Percentiles rank a stretch among this genome's conserved stretches.
Conservation (phyloP, 1,284 basidiomycete species). For the Fomitopsis betulina region DNA sequence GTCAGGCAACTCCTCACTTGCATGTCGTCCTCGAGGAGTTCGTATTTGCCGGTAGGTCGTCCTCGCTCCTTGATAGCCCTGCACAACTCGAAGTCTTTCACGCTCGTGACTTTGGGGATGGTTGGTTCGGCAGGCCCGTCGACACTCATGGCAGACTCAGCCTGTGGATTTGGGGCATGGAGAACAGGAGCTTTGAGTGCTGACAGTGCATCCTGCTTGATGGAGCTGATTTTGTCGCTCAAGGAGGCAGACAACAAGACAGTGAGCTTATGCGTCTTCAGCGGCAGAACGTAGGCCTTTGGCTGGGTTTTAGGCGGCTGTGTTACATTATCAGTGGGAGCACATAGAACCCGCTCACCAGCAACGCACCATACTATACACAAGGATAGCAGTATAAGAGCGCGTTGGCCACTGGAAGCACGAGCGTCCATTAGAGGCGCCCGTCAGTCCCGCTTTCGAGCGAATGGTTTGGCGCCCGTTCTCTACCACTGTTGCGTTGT, state of each 20-base stretch:
- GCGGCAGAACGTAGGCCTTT: conserved; percentile 57
- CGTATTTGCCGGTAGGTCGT: conserved; percentile 44
- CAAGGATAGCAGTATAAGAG: neutral
- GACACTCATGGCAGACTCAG: conserved; percentile 27
- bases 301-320: conserved; percentile 35
- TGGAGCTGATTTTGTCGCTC: conserved; percentile 44
- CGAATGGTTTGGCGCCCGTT: neutral
- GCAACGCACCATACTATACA: neutral
- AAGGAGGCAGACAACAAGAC: conserved; percentile 54
- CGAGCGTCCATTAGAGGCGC: neutral
- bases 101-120: conserved; percentile 39
- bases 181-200: conserved; percentile 50
- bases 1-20: conserved; percentile 45
- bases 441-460: neutral
- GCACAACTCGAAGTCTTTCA: conserved; percentile 64
- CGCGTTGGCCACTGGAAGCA: neutral
- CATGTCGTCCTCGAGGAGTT: conserved; percentile 40
- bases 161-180: conserved; percentile 14
- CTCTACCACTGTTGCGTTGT: conserved; percentile 2
- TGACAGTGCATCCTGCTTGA: conserved; percentile 60
- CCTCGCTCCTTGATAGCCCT: conserved; percentile 47
- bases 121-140: conserved; percentile 24
- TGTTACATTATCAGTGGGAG: neutral
- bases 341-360: neutral
- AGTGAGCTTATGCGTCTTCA: conserved; percentile 69